Evolutionary conservation across 2,329 filamentous ascomycete species (phyloP).

Genomic region (Nemania sp.): DNA sequence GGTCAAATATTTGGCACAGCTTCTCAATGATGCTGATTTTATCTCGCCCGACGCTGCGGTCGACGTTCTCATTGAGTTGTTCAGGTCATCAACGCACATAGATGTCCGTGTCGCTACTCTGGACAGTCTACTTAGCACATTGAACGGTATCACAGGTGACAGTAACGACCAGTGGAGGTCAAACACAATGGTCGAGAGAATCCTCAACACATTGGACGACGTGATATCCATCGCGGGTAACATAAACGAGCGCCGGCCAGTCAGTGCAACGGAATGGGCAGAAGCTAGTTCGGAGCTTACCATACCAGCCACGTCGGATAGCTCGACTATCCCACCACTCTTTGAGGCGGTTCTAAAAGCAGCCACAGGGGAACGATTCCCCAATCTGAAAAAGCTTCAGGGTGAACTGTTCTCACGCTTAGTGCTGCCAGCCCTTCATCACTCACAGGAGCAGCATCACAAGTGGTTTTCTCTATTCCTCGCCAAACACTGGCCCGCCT

Average conservation of each 20-base stretch:
- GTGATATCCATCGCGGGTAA: conserved; percentile 22
- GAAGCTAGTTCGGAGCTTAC: conserved; percentile 13
- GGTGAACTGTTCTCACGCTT: conserved; percentile 20
- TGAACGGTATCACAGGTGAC: conserved; percentile 8
- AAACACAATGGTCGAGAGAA: conserved; percentile 19
- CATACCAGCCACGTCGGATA: not conserved
- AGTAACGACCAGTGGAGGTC: conserved; percentile 11
- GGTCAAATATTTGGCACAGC: conserved; percentile 24
- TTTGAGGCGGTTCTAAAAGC: conserved; percentile 9
- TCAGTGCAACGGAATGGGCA: conserved; percentile 15
- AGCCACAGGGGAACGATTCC: not conserved
- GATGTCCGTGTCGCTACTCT: conserved; percentile 22
- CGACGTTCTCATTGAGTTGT: conserved; percentile 23
- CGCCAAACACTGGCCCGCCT: conserved; percentile 11
- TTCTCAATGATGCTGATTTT: conserved; percentile 24
- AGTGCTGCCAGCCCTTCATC: conserved; percentile 17
- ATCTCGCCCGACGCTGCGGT: conserved; percentile 16
- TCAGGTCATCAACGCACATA: conserved; percentile 20
- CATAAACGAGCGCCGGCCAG: conserved; percentile 21
- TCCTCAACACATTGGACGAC: conserved; percentile 15
- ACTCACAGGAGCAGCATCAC: conserved; percentile 20
- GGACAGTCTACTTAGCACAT: conserved; percentile 18
- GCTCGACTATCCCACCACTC: conserved; percentile 13
- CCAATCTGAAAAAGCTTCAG: conserved; percentile 8
- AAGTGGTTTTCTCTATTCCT: conserved; percentile 24